Evolutionary conservation across 225 moss, liverwort and hornwort species (phyloP).

Genomic region (Marchantia paleacea): DNA sequence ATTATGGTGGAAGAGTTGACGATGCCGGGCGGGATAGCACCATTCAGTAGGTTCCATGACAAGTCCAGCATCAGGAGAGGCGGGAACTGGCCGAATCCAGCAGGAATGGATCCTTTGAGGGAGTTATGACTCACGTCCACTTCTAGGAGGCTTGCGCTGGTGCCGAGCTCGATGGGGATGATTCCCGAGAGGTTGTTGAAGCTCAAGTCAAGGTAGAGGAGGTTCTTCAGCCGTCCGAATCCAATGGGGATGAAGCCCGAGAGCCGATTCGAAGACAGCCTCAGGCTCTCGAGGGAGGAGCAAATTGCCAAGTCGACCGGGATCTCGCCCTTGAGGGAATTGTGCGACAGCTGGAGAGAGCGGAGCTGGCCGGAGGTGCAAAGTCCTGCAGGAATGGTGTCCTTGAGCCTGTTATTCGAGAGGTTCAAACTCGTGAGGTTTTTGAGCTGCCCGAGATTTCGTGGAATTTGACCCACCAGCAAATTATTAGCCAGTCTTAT

Average conservation of each 20-base stretch:
- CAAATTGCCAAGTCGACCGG: conserved; percentile 1
- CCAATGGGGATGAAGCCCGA: conserved; percentile 21
- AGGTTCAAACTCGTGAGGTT: conserved; percentile 5
- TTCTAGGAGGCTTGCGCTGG: background rate
- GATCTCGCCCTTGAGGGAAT: conserved; percentile 7
- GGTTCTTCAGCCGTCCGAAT: conserved; percentile 20
- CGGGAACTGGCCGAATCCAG: background rate
- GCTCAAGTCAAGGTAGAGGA: conserved; percentile 4
- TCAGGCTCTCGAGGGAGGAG: background rate
- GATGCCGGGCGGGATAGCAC: conserved; percentile 5
- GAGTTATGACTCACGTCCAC: background rate
- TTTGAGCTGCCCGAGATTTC: background rate
- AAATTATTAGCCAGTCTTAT: conserved; percentile 1
- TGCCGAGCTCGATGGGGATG: conserved; percentile 11
- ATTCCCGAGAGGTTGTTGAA: conserved; percentile 23
- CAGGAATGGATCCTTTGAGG: conserved; percentile 12
- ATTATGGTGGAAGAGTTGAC: background rate
- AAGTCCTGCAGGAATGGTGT: conserved; percentile 7
- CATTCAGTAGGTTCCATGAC: conserved; percentile 15
- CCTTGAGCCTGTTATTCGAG: conserved; percentile 1
- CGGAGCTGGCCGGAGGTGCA: background rate
- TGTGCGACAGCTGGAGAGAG: background rate
- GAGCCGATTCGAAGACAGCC: conserved; percentile 2
- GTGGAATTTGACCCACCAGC: conserved; percentile 18
- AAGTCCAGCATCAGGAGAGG: conserved; percentile 10